Base-by-base conservation (phyloP, 371 early-diverging fungal species). In the Mortierella sp. region DNA sequence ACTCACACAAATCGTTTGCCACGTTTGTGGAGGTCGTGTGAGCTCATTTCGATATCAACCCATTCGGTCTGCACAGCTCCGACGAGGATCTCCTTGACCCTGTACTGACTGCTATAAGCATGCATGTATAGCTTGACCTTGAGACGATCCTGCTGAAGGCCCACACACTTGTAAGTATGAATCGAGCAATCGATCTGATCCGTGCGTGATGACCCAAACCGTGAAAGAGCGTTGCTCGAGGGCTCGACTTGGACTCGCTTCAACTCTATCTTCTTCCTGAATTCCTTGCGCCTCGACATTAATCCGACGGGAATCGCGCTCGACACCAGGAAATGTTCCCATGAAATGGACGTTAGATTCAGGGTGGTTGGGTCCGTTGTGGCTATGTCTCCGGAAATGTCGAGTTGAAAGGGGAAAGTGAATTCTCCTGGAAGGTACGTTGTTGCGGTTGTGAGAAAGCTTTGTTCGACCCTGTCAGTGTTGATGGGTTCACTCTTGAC, bases 1-100 rank as follows among this genome's bases (percentile, higher is more conserved):
- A 75, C 80, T 58, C 75, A 80, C 80, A 45, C 16, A 28, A 60
- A 72, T 74, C 80, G 50, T n/a, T 75, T 74, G 48, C 79, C 79
- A 50, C 79, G 50, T 10, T 60, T 58, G 1, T 73, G 19, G 11
- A 55, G 47, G n/a, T 52, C 54, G 45, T 74, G 38, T 42, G 70
- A 31, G n/a, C 52, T 55, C 6, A 34, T 38, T 14, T 45, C 48
- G 45, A 75, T 28, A 9, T 75, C 72, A 24, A 73, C 31, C 14
- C 42, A 63, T 28, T 80, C 73, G 11, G 52, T 75, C 73, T 80
- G 80, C 7, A 80, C 21, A 24, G 60, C 73, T 28, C 63, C 24
- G 26, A 70, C 73, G 11, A 65, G 73, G 26, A 80, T 72, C 44
- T 80, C 72, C n/a, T 75, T 70, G 76, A 80, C 63, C 0, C 76